These are phyloP conservation scores for Glycine latifolia DNA, from an alignment of 306 rosid genomes.

Conservation along the genomic window DNA sequence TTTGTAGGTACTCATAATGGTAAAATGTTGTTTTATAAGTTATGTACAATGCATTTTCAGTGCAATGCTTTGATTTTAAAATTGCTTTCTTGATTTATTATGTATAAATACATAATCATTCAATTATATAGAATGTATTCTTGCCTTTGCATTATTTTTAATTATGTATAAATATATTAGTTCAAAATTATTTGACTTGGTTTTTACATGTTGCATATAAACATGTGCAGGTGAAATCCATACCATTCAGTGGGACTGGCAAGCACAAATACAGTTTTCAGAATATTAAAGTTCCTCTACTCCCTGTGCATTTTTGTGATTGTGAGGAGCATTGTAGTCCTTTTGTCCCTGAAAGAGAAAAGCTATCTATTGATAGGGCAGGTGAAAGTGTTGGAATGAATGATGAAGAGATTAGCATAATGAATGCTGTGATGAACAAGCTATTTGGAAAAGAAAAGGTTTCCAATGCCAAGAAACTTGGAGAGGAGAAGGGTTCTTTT, in stretches of 20 bases:
- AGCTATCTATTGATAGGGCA: constrained; percentile 36
- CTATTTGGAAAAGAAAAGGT: constrained; percentile 61
- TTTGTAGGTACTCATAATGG: not conserved
- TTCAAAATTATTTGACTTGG: constrained; percentile 22
- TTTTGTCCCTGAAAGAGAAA: constrained; percentile 43
- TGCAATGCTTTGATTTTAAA: constrained; percentile 35
- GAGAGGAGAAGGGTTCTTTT: constrained; percentile 36
- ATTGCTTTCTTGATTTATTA: constrained; percentile 3
- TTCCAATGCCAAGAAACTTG: constrained; percentile 38
- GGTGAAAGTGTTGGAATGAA: constrained; percentile 60
- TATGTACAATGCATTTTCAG: constrained; percentile 10
- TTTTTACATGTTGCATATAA: constrained; percentile 22
- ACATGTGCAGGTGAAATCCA: constrained; percentile 69
- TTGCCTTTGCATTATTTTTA: not conserved
- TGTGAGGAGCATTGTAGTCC: constrained; percentile 84
- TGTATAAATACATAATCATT: not conserved
- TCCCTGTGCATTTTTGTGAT: constrained; percentile 87
- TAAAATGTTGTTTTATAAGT: not conserved
- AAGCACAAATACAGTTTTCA: constrained; percentile 94
- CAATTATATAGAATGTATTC: not conserved
- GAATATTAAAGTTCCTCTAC: constrained; percentile 70
- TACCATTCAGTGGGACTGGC: constrained; percentile 90
- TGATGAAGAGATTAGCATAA: constrained; percentile 70
- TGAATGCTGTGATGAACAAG: constrained; percentile 79
- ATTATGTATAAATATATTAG: constrained; percentile 20